A percentile compares a stretch with the other conserved stretches of the same genome.
Evolutionary conservation across 371 early-diverging fungal genomes (phyloP).

Genomic region (Phascolomyces articulosus): DNA sequence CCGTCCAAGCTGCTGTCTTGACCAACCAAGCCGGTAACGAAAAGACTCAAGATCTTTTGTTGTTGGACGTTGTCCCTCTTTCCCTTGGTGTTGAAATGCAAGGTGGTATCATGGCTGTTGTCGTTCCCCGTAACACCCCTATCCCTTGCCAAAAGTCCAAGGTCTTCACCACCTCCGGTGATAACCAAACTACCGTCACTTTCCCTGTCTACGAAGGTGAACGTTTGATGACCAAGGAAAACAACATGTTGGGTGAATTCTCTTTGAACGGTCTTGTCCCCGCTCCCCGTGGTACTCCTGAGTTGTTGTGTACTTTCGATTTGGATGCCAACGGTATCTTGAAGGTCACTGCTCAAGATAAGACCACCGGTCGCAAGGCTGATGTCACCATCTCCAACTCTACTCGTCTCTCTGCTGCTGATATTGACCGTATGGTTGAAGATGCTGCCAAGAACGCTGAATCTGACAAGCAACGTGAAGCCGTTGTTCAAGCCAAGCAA

Average conservation of each 20-base stretch:
- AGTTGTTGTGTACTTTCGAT: slow-evolving; percentile 93
- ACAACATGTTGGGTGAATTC: slow-evolving; percentile 96
- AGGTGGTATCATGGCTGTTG: slow-evolving; percentile 96
- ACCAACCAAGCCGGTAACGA: slow-evolving; percentile 72
- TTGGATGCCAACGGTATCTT: slow-evolving; percentile 95
- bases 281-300: slow-evolving; percentile 89
- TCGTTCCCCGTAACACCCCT: slow-evolving; percentile 97
- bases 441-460: slow-evolving; percentile 90
- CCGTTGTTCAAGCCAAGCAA: slow-evolving; percentile 82
- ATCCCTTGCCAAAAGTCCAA: slow-evolving; percentile 98
- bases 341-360: slow-evolving; percentile 92
- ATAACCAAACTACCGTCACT: slow-evolving; percentile 97
- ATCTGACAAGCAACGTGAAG: slow-evolving; percentile 82
- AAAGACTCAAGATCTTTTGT: slow-evolving; percentile 78
- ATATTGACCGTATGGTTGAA: slow-evolving; percentile 88
- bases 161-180: slow-evolving; percentile 97
- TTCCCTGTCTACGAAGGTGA: slow-evolving; percentile 99
- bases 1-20: slow-evolving; percentile 89
- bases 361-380: slow-evolving; percentile 82
- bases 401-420: slow-evolving; percentile 83
- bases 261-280: slow-evolving; percentile 92
- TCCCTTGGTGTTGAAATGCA: slow-evolving; percentile 97
- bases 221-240: slow-evolving; percentile 95
- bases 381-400: slow-evolving; percentile 92
- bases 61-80: slow-evolving; percentile 92